Evolutionary conservation across 2,329 filamentous ascomycete genomes (phyloP).

Genomic region (Aspergillus fumigatiaffinis): DNA sequence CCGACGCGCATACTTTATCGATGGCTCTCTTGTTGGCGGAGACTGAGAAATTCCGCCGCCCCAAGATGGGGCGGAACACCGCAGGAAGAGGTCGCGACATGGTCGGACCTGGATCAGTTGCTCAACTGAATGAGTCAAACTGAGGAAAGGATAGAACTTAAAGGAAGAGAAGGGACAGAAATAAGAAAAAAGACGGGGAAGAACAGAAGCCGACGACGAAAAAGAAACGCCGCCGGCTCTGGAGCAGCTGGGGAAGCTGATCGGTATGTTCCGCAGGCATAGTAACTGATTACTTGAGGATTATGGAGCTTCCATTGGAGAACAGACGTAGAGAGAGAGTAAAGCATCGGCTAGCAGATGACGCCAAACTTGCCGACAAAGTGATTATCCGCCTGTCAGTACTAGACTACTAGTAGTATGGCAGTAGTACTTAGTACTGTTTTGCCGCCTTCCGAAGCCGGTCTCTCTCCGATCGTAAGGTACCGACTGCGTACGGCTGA

Average conservation of each 20-base stretch:
- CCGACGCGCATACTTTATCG: constrained; percentile 69
- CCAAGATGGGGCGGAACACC: constrained; percentile 29
- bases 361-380: constrained; percentile 22
- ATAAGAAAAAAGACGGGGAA: constrained; percentile 4
- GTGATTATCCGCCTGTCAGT: constrained; percentile 20
- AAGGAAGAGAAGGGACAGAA: constrained; percentile 3
- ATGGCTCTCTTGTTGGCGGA: constrained; percentile 62
- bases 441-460: constrained; percentile 23
- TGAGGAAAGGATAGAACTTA: neutral
- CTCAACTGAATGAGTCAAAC: neutral
- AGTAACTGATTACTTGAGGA: neutral
- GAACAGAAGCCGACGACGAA: constrained; percentile 7
- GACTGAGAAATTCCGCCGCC: constrained; percentile 60
- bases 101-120: constrained; percentile 14
- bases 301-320: neutral
- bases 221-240: constrained; percentile 11
- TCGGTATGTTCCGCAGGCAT: neutral
- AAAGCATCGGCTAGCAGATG: constrained; percentile 19
- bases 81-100: constrained; percentile 28
- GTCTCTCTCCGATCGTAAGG: constrained; percentile 10
- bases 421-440: neutral
- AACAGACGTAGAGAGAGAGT: too few relatives aligned
- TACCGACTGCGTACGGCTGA: neutral
- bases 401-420: neutral
- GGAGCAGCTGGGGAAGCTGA: neutral